A percentile compares a stretch with the other conserved stretches of the same genome.
phyloP scores from a whole-genome alignment of 768 basidiomycete genomes.

The Exidia glandulosa region DNA sequence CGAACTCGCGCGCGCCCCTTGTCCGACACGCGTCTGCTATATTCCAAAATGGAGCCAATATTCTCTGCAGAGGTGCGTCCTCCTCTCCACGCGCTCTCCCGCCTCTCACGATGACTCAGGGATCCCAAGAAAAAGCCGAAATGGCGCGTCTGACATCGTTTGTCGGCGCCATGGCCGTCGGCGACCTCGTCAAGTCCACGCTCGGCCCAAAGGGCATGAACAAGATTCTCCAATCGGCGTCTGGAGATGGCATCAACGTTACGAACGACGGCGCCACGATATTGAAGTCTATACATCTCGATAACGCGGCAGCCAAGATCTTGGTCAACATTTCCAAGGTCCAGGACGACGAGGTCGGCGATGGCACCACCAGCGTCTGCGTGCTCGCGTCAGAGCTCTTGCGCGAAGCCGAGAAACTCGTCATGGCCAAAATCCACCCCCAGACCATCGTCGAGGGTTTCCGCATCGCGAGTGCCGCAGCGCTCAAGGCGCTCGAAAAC shows the following conservation, averaged over 20 bases:
- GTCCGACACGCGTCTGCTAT: not conserved
- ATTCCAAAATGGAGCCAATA: not conserved
- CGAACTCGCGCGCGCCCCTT: too few species aligned
- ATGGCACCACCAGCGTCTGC: constrained; percentile 86
- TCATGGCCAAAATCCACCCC: constrained; percentile 87
- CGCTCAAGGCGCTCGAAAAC: constrained; percentile 71
- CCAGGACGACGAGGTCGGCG: constrained; percentile 99
- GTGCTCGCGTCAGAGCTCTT: constrained; percentile 90
- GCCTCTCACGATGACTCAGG: too few species aligned
- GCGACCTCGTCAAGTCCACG: constrained; percentile 97
- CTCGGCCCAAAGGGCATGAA: constrained; percentile 99
- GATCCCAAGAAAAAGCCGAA: constrained; percentile 98
- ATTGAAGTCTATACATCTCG: constrained; percentile 91
- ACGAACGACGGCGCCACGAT: constrained; percentile 99
- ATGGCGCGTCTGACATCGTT: constrained; percentile 97
- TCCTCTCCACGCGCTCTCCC: too few species aligned
- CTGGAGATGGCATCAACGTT: constrained; percentile 86
- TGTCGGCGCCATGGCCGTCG: constrained; percentile 91
- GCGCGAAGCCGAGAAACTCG: constrained; percentile 90
- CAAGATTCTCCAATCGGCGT: constrained; percentile 91
- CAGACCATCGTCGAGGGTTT: constrained; percentile 98
- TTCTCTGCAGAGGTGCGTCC: not conserved
- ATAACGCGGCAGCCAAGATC: constrained; percentile 98
- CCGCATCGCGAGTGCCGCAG: constrained; percentile 79
- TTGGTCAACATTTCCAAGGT: constrained; percentile 99